Conservation (phyloP, 345 rosid genomes). For the Microthlaspi erraticum region DNA sequence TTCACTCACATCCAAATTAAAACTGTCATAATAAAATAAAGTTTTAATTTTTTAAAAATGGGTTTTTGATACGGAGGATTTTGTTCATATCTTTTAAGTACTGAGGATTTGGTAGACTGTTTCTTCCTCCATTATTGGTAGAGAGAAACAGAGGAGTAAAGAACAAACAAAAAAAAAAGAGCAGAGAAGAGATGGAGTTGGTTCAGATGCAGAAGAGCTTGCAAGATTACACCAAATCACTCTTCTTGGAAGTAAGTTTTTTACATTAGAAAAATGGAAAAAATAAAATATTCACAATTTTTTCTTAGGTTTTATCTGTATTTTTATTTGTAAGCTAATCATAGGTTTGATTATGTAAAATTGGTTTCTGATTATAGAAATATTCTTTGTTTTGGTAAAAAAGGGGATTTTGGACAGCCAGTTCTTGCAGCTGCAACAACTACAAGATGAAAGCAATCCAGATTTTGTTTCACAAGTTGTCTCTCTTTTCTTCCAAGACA, state of each 20-base stretch:
- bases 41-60: constrained; percentile 4
- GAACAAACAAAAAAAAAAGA: background rate
- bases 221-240: constrained; percentile 73
- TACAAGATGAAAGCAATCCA: constrained; percentile 97
- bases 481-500: constrained; percentile 89
- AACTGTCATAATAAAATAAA: constrained; percentile 16
- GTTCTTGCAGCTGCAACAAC: constrained; percentile 82
- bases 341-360: background rate
- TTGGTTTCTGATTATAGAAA: constrained; percentile 20
- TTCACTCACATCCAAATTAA: constrained; percentile 32
- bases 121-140: constrained; percentile 40
- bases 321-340: too few relatives aligned
- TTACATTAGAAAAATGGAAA: background rate
- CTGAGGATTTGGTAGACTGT: constrained; percentile 32
- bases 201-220: constrained; percentile 83
- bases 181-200: constrained; percentile 63
- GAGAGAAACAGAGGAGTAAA: constrained; percentile 33
- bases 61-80: constrained; percentile 31
- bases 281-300: background rate
- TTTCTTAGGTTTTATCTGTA: background rate
- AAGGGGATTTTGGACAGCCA: constrained; percentile 90
- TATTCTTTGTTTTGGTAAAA: constrained; percentile 24
- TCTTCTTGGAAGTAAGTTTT: constrained; percentile 70
- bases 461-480: constrained; percentile 94
- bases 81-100: constrained; percentile 34